Evolutionary conservation across 2,329 filamentous ascomycete genomes (phyloP), one percentile per base, ranked within the genome.

Genomic region (Neonectria ditissima): DNA sequence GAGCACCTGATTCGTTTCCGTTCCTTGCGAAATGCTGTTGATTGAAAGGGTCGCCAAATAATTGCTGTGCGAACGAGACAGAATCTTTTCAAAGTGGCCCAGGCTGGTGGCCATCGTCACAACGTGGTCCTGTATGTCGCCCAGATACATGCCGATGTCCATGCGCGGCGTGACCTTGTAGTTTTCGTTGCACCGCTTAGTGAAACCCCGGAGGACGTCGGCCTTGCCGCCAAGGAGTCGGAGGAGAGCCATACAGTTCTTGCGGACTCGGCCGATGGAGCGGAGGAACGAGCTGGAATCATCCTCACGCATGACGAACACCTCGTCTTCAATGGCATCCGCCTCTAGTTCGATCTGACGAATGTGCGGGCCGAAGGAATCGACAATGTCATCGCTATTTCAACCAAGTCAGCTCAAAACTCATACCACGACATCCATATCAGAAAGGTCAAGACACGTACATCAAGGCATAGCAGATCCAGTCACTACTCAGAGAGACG

Each of bases 391-490:
- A 79, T 99, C 96, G 76, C 91, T 92, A 61, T 37, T 48, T 4
- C 50, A 5, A 11, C 1, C 24, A 10, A 18, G 34, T 47, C 53
- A 24, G 67, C 80, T 65, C 79, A 75, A 41, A 22, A 5, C 16
- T 5, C 52, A 34, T 14, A 20, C 14, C n/a, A n/a, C 30, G 16
- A 18, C 14, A 16, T 47, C 11, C 48, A 22, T 24, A 22, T 26
- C 9, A 11, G 22, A 18, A 11, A 22, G 28, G 14, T 20, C 11
- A 10, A 22, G 11, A 24, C 13, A 82, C 90, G 85, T 83, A 93
- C 91, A 99, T 98, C 75, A 99, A 86, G 45, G 96, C 96, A 77
- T 99, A 99, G 83, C 96, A 99, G 72, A 98, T 97, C 95, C 97
- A 99, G 80, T 99, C 96, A 71, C 94, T 94, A 76, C 93, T 97